A percentile compares a stretch with the other conserved stretches of the same genome.
Conservation (phyloP, 202 grass and related monocot species). For the Dendrocalamus latiflorus region DNA sequence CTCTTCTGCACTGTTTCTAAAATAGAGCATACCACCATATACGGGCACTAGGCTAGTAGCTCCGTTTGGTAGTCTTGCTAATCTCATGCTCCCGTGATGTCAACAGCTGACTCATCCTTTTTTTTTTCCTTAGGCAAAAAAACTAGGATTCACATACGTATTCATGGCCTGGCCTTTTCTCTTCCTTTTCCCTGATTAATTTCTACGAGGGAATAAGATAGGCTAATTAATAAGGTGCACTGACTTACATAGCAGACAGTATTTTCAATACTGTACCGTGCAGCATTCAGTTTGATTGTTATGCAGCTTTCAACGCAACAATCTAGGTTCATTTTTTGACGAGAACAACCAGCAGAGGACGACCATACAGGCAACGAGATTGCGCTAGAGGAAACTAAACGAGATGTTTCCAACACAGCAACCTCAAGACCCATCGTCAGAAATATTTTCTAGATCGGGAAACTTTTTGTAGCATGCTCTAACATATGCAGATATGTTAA, state of each 20-base stretch:
- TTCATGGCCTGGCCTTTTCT: not conserved
- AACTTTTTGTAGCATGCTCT: not conserved
- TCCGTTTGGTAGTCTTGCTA: not conserved
- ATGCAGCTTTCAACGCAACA: constrained; percentile 1
- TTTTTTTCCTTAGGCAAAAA: too few species aligned
- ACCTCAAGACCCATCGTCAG: not conserved
- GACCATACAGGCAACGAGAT: too few species aligned
- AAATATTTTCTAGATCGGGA: not conserved
- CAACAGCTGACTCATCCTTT: too few species aligned
- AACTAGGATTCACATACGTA: not conserved
- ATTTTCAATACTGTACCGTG: constrained; percentile 18
- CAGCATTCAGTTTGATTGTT: not conserved
- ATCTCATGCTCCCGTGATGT: not conserved
- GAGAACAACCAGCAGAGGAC: constrained; percentile 4
- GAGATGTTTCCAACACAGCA: constrained; percentile 19
- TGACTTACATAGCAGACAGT: constrained; percentile 1
- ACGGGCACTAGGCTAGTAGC: not conserved
- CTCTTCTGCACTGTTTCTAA: too few species aligned
- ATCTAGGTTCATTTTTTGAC: constrained; percentile 9
- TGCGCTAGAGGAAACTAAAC: constrained; percentile 8
- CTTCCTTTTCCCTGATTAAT: not conserved
- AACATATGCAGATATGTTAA: too few species aligned
- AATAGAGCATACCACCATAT: not conserved
- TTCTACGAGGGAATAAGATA: not conserved
- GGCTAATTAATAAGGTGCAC: not conserved